Evolutionary conservation across 2,329 filamentous ascomycete species (phyloP).

Genomic region (Stachybotrys chlorohalonatus): DNA sequence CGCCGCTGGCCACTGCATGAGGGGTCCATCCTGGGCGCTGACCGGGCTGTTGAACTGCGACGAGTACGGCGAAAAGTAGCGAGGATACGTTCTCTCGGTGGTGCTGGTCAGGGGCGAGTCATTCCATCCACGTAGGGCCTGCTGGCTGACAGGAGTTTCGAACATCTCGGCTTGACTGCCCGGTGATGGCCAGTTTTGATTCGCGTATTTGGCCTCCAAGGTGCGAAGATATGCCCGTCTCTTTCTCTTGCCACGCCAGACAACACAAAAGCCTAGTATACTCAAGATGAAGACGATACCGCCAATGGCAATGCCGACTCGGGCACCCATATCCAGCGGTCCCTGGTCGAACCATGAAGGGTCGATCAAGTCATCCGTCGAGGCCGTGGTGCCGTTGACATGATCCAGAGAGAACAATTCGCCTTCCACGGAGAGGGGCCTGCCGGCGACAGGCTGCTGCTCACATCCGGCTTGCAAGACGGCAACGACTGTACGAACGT

Average conservation of each 20-base stretch:
- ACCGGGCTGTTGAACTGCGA: conserved; percentile 52
- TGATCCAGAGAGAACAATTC: conserved; percentile 37
- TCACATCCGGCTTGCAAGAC: conserved; percentile 47
- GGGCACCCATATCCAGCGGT: conserved; percentile 41
- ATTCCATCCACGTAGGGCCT: conserved; percentile 42
- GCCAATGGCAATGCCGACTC: conserved; percentile 49
- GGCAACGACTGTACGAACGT: conserved; percentile 29
- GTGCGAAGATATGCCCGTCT: conserved; percentile 41
- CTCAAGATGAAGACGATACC: conserved; percentile 38
- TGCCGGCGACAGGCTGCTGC: conserved; percentile 38
- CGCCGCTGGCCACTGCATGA: conserved; percentile 25
- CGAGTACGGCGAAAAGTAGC: conserved; percentile 51
- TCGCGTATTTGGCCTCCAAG: conserved; percentile 30
- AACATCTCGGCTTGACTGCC: conserved; percentile 15
- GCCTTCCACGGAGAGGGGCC: conserved; percentile 40
- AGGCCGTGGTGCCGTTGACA: conserved; percentile 42
- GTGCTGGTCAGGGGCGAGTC: conserved; percentile 39
- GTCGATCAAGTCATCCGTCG: conserved; percentile 27
- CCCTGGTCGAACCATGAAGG: conserved; percentile 31
- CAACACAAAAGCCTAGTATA: conserved; percentile 40
- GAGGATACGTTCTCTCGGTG: conserved; percentile 29
- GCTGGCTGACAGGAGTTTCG: conserved; percentile 43
- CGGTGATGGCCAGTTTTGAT: conserved; percentile 32
- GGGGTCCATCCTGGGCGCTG: conserved; percentile 28
- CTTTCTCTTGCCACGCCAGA: conserved; percentile 47